Conservation (phyloP, 495 filamentous ascomycete species). For the Polyplosphaeria fusca region DNA sequence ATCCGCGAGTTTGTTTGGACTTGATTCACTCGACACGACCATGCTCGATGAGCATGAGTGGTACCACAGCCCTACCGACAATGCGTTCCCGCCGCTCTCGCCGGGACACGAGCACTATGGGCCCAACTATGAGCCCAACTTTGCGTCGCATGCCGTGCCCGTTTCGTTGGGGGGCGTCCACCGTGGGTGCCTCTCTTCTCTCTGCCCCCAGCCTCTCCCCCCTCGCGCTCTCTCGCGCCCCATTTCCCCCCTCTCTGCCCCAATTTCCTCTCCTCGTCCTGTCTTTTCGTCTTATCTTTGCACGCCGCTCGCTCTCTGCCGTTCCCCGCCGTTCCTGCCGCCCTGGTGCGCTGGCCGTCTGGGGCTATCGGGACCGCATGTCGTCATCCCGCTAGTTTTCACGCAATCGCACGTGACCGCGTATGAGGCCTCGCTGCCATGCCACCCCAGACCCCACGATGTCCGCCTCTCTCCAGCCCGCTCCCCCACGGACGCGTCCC, state of each 20-base stretch:
- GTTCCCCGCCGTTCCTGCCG: not conserved
- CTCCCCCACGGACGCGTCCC: slow-evolving; percentile 13
- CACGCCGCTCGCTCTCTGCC: not conserved
- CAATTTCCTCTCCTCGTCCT: not conserved
- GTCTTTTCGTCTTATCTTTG: not conserved
- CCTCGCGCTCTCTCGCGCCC: not conserved
- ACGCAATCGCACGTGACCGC: slow-evolving; percentile 25
- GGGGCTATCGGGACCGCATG: slow-evolving; percentile 11
- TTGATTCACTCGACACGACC: slow-evolving; percentile 14
- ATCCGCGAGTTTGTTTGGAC: slow-evolving; percentile 32
- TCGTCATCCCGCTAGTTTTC: slow-evolving; percentile 18
- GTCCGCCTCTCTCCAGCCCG: not conserved
- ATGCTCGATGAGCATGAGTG: slow-evolving; percentile 20
- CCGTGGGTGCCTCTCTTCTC: slow-evolving; percentile 1
- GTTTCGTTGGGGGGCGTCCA: slow-evolving; percentile 2
- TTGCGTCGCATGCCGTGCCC: slow-evolving; percentile 10
- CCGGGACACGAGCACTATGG: slow-evolving; percentile 9
- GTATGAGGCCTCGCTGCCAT: not conserved
- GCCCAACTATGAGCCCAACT: not conserved
- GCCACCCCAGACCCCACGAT: slow-evolving; percentile 9
- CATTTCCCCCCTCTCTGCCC: not conserved
- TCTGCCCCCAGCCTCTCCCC: not conserved
- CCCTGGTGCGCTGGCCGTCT: not conserved
- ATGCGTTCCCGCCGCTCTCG: slow-evolving; percentile 4
- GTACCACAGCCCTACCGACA: slow-evolving; percentile 7